Conservation (phyloP, 116 monocot species). For the Papilionanthe hybrid region DNA sequence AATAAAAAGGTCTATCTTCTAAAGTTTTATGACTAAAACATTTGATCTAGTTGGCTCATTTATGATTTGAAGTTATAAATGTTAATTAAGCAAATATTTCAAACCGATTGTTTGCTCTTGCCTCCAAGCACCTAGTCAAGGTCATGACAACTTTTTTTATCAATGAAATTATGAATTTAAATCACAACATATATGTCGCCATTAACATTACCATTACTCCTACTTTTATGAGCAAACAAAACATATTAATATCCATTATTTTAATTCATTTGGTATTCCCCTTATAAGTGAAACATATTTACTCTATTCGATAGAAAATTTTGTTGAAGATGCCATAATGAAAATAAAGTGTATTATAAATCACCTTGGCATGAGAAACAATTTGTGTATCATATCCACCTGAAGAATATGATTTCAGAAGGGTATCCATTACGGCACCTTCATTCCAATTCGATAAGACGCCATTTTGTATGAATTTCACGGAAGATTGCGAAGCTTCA, state of each 20-base stretch:
- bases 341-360: not conserved
- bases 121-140: too few relatives aligned
- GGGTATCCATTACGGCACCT: conserved; percentile 24
- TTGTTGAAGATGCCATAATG: not conserved
- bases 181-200: too few relatives aligned
- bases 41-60: too few relatives aligned
- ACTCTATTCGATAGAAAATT: not conserved
- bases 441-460: conserved; percentile 47
- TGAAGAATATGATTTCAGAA: conserved; percentile 45
- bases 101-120: too few relatives aligned
- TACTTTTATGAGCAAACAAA: too few relatives aligned
- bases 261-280: not conserved
- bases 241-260: not conserved
- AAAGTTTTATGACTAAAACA: too few relatives aligned
- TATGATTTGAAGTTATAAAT: too few relatives aligned
- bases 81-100: too few relatives aligned
- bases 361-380: conserved; percentile 64
- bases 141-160: too few relatives aligned
- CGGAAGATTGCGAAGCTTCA: conserved; percentile 13
- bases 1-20: too few relatives aligned
- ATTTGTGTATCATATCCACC: conserved; percentile 33
- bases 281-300: not conserved
- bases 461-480: conserved; percentile 13
- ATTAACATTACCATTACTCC: too few relatives aligned
- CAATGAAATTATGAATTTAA: too few relatives aligned